phyloP scores from a whole-genome alignment of 441 rosid genomes.

The Mallotus repandus region DNA sequence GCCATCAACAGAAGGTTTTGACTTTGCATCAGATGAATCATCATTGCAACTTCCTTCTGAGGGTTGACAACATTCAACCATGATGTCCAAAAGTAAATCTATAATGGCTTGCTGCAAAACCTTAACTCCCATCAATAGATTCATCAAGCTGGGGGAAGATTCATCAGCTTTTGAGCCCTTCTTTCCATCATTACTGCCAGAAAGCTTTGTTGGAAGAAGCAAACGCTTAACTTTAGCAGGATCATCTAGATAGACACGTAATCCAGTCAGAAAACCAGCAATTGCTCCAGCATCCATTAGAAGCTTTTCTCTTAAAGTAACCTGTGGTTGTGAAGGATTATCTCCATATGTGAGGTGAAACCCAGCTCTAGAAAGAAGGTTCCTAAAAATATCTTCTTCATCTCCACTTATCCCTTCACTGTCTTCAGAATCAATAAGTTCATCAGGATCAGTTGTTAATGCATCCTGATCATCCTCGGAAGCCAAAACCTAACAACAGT shows the following conservation, averaged over 20 bases:
- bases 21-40: slow-evolving; percentile 52
- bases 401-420: slow-evolving; percentile 96
- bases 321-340: slow-evolving; percentile 91
- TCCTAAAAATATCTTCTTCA: slow-evolving; percentile 92
- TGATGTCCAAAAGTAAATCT: slow-evolving; percentile 93
- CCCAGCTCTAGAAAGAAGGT: slow-evolving; percentile 96
- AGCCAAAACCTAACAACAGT: slow-evolving; percentile 70
- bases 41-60: slow-evolving; percentile 68
- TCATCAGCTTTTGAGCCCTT: slow-evolving; percentile 65
- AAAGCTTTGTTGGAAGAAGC: slow-evolving; percentile 93
- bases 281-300: slow-evolving; percentile 99
- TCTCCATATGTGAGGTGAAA: slow-evolving; percentile 94
- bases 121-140: slow-evolving; percentile 98
- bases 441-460: slow-evolving; percentile 98
- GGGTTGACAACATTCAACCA: slow-evolving; percentile 99
- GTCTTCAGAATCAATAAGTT: slow-evolving; percentile 94
- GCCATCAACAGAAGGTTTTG: slow-evolving; percentile 57
- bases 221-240: slow-evolving; percentile 96
- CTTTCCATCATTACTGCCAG: slow-evolving; percentile 69
- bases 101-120: slow-evolving; percentile 99
- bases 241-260: slow-evolving; percentile 96
- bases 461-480: slow-evolving; percentile 99
- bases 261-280: slow-evolving; percentile 94
- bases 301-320: slow-evolving; percentile 94
- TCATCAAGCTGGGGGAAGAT: slow-evolving; percentile 97